phyloP scores from a whole-genome alignment of 2,329 filamentous ascomycete genomes.

The Colletotrichum sp. region DNA sequence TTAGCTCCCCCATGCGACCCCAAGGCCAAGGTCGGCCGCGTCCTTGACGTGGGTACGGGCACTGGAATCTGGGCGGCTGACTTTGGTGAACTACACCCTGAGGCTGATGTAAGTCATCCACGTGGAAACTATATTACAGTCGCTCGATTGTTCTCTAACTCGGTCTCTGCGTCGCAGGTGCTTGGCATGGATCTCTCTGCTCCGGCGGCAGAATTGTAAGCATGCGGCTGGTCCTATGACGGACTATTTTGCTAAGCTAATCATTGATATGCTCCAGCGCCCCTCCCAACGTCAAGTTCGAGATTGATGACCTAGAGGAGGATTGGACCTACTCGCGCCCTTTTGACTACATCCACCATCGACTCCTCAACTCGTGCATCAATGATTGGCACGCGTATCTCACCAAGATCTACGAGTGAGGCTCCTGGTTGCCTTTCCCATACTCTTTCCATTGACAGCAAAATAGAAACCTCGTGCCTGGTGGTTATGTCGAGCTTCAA shows the following conservation, averaged over 20 bases:
- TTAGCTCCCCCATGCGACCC: not conserved
- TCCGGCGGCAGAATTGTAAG: not conserved
- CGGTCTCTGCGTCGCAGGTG: not conserved
- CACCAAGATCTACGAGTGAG: not conserved
- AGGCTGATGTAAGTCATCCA: not conserved
- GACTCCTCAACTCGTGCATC: slow-evolving; percentile 24
- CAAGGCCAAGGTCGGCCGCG: not conserved
- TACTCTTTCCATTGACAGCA: too few species aligned
- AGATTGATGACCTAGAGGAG: slow-evolving; percentile 60
- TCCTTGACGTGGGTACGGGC: not conserved
- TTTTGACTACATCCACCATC: slow-evolving; percentile 61
- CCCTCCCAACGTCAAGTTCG: too few species aligned
- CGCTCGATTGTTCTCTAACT: not conserved
- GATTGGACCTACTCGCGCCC: slow-evolving; percentile 52
- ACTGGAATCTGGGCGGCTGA: not conserved
- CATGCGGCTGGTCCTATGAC: too few species aligned
- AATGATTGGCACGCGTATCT: not conserved
- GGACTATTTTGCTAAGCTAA: too few species aligned
- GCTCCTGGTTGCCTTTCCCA: too few species aligned
- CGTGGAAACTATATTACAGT: not conserved
- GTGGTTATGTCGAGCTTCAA: slow-evolving; percentile 6
- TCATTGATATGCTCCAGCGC: too few species aligned
- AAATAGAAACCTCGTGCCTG: not conserved
- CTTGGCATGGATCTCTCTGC: not conserved
- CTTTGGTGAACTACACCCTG: not conserved